Evolutionary conservation across 106 monocot species (phyloP).

Genomic region (Dendrobium huoshanense): DNA sequence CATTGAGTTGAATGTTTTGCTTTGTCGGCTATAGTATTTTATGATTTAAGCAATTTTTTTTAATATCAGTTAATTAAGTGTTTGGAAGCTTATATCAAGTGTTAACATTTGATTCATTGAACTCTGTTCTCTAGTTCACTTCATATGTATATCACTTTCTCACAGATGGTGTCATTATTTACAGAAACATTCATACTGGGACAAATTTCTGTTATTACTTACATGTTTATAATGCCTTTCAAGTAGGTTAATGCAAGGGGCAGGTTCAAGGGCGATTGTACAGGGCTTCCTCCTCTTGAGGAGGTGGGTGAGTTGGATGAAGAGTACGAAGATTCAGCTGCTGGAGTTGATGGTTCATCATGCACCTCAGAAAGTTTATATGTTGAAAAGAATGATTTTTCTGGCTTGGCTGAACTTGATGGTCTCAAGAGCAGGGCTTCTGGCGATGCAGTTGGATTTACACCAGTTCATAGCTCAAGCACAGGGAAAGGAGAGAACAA

Average conservation of each 20-base stretch:
- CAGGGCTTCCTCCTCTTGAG: slow-evolving; percentile 32
- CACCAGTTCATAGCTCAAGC: slow-evolving; percentile 24
- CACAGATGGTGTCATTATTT: background rate
- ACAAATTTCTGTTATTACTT: background rate
- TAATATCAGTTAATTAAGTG: background rate
- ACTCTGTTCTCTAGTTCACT: background rate
- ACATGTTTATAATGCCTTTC: slow-evolving; percentile 11
- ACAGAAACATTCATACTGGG: background rate
- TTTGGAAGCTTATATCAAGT: background rate
- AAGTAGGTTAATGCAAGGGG: slow-evolving; percentile 51
- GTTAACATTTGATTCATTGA: background rate
- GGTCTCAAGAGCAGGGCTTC: slow-evolving; percentile 28
- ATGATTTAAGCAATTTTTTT: background rate
- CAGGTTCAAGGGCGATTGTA: slow-evolving; percentile 40
- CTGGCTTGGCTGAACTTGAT: slow-evolving; percentile 34
- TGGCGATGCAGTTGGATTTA: slow-evolving; percentile 18
- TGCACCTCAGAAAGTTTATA: slow-evolving; percentile 67
- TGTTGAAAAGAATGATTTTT: slow-evolving; percentile 68
- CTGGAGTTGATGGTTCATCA: slow-evolving; percentile 67
- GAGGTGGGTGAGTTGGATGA: slow-evolving; percentile 47
- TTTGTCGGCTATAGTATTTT: background rate
- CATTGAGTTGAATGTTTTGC: background rate
- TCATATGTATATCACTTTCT: background rate
- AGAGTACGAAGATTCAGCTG: slow-evolving; percentile 45
- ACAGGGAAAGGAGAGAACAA: slow-evolving; percentile 27